Base-by-base conservation (phyloP, 2,329 filamentous ascomycete genomes). In the Periconia sp. region DNA sequence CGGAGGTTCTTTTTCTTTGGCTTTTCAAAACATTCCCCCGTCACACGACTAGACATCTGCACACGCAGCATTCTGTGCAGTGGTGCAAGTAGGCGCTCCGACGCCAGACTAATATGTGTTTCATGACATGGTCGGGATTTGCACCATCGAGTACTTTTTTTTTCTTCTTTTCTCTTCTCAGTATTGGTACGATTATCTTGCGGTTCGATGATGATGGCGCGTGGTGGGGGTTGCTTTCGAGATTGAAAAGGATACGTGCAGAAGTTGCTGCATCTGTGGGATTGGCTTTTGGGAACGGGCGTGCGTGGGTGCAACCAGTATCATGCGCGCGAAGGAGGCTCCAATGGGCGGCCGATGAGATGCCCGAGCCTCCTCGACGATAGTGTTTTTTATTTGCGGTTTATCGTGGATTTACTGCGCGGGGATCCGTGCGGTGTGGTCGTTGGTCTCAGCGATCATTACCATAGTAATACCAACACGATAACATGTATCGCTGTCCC, bases 31-130 rank as follows among this genome's bases (percentile, higher is more conserved):
- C 61, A 60, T 60, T 54, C 56, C 54, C 59, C 55, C 52, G 62
- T 54, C 54, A 62, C 57, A 63, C 61, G 61, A 65, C 60, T 68
- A 68, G 67, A 71, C 63, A 66, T 64, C 57, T 63, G 67, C 62
- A 66, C 59, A 52, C 57, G 61, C 47, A 47, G 43, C 20, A 14
- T 41, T 27, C 45, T 13, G 47, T 49, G 47, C 50, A 46, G 52
- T 37, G 57, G 53, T 55, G 55, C 57, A 43, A 45, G 33, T 49
- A 56, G 64, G 58, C 61, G 62, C 45, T 46, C 35, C 58, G 53
- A 60, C 54, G 46, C 15, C 33, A n/a, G 33, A 37, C 54, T 73
- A 70, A 71, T 68, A 60, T 58, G 60, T 52, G 56, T 42, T 45
- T 62, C 46, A 57, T 42, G 60, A 58, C 59, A 61, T 59, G 49